Base-by-base conservation (phyloP, 2,329 filamentous ascomycete species). In the Arthrobotrys iridis region DNA sequence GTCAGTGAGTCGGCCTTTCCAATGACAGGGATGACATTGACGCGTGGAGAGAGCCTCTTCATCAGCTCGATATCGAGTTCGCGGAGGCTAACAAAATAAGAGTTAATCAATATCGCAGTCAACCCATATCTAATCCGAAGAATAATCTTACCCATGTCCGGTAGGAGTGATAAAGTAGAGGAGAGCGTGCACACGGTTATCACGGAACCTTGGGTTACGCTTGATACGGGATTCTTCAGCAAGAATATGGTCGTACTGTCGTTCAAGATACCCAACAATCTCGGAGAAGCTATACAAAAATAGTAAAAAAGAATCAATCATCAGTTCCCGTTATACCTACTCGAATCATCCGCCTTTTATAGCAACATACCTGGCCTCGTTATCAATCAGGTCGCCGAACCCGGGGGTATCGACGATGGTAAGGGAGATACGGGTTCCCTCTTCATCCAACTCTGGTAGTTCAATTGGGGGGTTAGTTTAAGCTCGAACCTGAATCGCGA, bases 221-320 rank as follows among this genome's bases (percentile, higher is more conserved):
- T 99, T 99, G 88, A 99, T 99, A 87, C 95, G 93, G 81, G 95
- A 98, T 86, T 99, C 95, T 86, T 98, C 94, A 77, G 95, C 94
- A 80, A 99, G 88, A 87, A 99, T 98, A 83, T 98, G 93, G 84
- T 99, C 95, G 84, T 98, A 98, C 89, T 99, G 94, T 85, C 94
- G 90, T 88, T 99, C 95, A 81, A 99, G 92, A 85, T 96, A 97
- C 80, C 93, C 94, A 80, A 97, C 93, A 81, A 99, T 99, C 85
- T 98, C 95, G 80, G 91, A 91, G 83, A 99, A 99, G 86, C 93
- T 96, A n/a, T n/a, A 79, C 66, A 68, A 62, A 24, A 24, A 46
- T 40, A 64, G 67, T n/a, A n/a, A n/a, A n/a, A 77, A 78, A 40
- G 6, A 18, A n/a, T 8, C 35, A 55, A 20, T 11, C 48, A 26